phyloP scores from a whole-genome alignment of 169 alveolate species.

The Eimeria zaria region DNA sequence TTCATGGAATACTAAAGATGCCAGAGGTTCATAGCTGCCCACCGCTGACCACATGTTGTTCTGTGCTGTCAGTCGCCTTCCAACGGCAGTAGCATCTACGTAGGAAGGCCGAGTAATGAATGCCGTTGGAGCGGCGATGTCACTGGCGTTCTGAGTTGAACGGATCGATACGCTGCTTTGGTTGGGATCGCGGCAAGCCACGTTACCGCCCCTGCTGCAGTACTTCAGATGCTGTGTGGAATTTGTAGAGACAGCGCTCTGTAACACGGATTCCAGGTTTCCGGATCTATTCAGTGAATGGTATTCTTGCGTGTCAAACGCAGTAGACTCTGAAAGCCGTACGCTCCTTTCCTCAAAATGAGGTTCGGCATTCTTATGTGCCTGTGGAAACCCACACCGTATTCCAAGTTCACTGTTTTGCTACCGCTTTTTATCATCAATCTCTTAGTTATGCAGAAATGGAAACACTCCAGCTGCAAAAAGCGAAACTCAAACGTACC shows the following conservation, averaged over 20 bases:
- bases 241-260: slow-evolving; percentile 6
- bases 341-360: background rate
- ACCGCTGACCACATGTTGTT: slow-evolving; percentile 62
- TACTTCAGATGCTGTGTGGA: background rate
- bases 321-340: background rate
- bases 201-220: background rate
- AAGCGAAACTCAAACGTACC: background rate
- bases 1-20: slow-evolving; percentile 16
- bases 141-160: background rate
- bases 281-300: background rate
- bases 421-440: background rate
- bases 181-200: background rate
- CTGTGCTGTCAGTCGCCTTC: slow-evolving; percentile 60
- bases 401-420: background rate
- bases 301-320: background rate
- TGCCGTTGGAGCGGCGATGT: slow-evolving; percentile 2
- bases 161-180: background rate
- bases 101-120: background rate
- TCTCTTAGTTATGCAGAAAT: background rate
- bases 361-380: background rate
- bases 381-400: background rate
- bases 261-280: slow-evolving; percentile 17
- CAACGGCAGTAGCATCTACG: slow-evolving; percentile 30
- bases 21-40: slow-evolving; percentile 46
- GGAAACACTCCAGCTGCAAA: background rate